These are phyloP conservation scores for Dactylis glomerata DNA, from an alignment of 176 grass and related monocot genomes.

Conservation along the genomic window DNA sequence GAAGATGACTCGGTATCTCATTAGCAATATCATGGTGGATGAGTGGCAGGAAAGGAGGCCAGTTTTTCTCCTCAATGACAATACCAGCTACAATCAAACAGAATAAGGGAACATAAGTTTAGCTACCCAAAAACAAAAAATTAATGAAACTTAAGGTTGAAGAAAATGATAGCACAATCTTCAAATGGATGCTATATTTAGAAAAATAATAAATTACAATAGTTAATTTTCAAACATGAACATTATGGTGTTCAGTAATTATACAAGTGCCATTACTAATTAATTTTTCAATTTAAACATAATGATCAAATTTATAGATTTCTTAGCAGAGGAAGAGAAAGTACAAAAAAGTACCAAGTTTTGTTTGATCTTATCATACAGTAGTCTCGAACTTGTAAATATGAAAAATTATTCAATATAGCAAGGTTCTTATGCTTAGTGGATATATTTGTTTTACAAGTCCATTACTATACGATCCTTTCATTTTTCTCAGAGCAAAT, in stretches of 20 bases:
- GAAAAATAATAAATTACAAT: background rate
- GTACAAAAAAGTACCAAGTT: background rate
- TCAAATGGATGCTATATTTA: background rate
- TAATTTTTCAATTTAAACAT: background rate
- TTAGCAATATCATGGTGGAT: conserved; percentile 96
- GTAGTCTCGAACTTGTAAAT: background rate
- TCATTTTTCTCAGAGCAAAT: background rate
- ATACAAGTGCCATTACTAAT: background rate
- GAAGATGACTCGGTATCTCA: conserved; percentile 92
- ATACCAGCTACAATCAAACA: conserved; percentile 66
- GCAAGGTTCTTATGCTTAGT: background rate
- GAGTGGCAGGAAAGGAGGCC: conserved; percentile 93
- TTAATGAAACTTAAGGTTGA: background rate
- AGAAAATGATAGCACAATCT: background rate
- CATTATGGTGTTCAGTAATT: background rate
- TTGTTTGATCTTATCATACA: background rate
- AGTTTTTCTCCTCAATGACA: conserved; percentile 95
- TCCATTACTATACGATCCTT: background rate
- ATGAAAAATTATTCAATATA: background rate
- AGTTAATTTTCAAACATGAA: background rate
- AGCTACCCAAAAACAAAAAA: background rate
- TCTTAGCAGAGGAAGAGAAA: background rate
- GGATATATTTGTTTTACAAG: conserved; percentile 21
- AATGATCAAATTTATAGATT: background rate
- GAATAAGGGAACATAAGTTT: conserved; percentile 16